These are phyloP conservation scores for Lactarius vividus DNA, from an alignment of 768 basidiomycete genomes.

Conservation along the genomic window DNA sequence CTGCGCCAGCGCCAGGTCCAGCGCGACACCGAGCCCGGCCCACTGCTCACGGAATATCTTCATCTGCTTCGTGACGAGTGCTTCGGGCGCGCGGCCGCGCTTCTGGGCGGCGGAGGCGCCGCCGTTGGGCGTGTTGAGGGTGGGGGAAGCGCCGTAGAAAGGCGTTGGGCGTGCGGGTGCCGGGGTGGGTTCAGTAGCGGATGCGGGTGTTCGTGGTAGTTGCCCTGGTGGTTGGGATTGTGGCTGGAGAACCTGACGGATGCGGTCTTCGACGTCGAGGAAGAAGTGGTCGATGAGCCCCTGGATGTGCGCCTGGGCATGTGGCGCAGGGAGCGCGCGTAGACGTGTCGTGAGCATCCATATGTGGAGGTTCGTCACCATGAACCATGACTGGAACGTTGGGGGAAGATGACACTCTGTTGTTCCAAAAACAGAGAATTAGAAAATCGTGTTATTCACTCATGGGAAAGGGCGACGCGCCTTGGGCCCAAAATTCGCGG, in stretches of 20 bases:
- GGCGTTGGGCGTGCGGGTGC: constrained; percentile 26
- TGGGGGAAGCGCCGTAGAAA: neutral
- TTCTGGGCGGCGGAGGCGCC: constrained; percentile 13
- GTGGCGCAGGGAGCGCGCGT: constrained; percentile 69
- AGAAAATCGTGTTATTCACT: neutral
- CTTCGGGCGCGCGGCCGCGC: constrained; percentile 61
- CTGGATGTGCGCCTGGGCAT: constrained; percentile 71
- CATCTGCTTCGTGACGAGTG: constrained; percentile 83
- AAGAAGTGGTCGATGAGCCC: constrained; percentile 93
- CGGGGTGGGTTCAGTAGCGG: constrained; percentile 33
- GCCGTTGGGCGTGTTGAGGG: neutral
- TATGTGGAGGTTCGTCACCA: constrained; percentile 86
- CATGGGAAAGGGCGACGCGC: constrained; percentile 1
- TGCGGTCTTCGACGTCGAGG: constrained; percentile 86
- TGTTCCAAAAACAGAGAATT: neutral
- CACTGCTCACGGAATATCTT: constrained; percentile 90
- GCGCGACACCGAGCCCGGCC: constrained; percentile 74
- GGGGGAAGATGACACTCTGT: constrained; percentile 82
- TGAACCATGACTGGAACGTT: constrained; percentile 98
- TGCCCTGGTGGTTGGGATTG: constrained; percentile 20
- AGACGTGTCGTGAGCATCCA: constrained; percentile 89
- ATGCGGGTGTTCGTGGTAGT: constrained; percentile 24
- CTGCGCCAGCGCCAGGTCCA: constrained; percentile 73
- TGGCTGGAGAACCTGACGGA: constrained; percentile 60
- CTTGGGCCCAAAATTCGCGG: constrained; percentile 22